Evolutionary conservation across 345 rosid species (phyloP), one percentile per base, ranked within the genome.

Genomic region (Anastatica hierochuntica): DNA sequence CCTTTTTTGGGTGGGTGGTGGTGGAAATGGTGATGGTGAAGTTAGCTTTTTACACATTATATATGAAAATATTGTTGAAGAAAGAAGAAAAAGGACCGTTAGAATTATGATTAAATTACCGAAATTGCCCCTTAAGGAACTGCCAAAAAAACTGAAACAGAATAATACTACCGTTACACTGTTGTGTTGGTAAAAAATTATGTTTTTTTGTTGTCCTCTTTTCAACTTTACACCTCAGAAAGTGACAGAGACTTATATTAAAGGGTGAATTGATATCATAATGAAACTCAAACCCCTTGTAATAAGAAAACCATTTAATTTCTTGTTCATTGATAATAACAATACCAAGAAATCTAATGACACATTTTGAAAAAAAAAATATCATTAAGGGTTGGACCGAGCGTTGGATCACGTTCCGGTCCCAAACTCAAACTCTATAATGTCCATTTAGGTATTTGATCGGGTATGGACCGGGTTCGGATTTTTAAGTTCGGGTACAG

Each of bases 111-210:
- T 10, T 40, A 16, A 56, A 17, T 49, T 45, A 53, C 65, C 50
- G 17, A 10, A 43, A 60, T 49, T 58, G 38, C 60, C 71, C 71
- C 50, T 66, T 66, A 59, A 66, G 60, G 55, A 66, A 66, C 60
- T 66, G 71, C 49, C 65, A 59, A 66, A 56, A 66, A 59, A 66
- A 56, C n/a, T n/a, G n/a, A n/a, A n/a, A 66, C 55, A 8, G 65
- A 66, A 66, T 59, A 59, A n/a, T n/a, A n/a, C 65, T 58, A 66
- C 65, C 71, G 71, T 66, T 66, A 59, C 65, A 51, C 65, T 66
- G 60, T 58, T 58, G 31, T 8, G 16, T 33, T 31, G 60, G 64
- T 58, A 44, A 58, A 51, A 52, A 66, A 58, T 23, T 31, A 41
- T 49, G 31, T 23, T 24, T 43, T 14, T 48, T 56, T 31, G 6